Conservation (phyloP, 306 rosid genomes). For the Trichosanthes truncata region DNA sequence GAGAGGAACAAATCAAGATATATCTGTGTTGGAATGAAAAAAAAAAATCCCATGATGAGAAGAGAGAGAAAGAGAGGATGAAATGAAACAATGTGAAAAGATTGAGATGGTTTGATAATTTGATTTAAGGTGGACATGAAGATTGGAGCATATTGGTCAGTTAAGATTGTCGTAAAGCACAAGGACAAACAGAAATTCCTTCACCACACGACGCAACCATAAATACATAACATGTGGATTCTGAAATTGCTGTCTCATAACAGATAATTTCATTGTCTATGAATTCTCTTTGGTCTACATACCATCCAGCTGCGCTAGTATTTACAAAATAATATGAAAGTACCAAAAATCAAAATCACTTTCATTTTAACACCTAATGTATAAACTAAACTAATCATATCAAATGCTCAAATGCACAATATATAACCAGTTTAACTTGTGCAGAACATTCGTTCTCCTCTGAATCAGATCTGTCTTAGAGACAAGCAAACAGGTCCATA, state of each 20-base stretch:
- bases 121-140: slow-evolving; percentile 14
- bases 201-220: slow-evolving; percentile 6
- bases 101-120: neutral
- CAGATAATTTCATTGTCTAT: neutral
- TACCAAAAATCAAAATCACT: neutral
- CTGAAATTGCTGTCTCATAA: slow-evolving; percentile 9
- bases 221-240: slow-evolving; percentile 25
- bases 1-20: neutral
- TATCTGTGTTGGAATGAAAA: neutral
- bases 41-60: neutral
- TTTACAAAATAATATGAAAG: neutral
- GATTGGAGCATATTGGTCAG: slow-evolving; percentile 27
- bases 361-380: neutral
- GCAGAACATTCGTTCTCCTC: neutral
- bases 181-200: slow-evolving; percentile 21
- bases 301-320: neutral
- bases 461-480: neutral
- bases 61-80: neutral
- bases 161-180: slow-evolving; percentile 37
- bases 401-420: neutral
- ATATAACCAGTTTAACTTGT: neutral
- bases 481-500: neutral
- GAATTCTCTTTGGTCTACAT: neutral
- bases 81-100: neutral
- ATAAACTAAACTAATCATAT: neutral